Percentiles rank a stretch among this genome's conserved stretches.
These are phyloP conservation scores for Eucalyptus regnans DNA, from an alignment of 345 rosid species.

Conservation along the genomic window DNA sequence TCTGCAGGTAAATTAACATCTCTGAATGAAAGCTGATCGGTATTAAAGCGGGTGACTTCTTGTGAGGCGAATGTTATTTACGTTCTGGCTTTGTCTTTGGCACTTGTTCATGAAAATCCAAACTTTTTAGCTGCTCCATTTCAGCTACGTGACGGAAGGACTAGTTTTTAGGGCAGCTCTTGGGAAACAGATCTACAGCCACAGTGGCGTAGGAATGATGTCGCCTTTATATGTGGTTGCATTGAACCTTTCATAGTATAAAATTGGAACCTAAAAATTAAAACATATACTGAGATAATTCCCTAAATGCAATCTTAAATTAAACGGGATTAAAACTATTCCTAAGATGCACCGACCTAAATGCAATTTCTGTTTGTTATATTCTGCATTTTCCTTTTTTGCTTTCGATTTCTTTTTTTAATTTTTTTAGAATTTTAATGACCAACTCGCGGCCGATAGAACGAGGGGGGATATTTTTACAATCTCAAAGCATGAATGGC, in stretches of 20 bases:
- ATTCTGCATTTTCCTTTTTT: not conserved
- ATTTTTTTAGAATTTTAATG: not conserved
- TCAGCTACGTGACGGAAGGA: no score
- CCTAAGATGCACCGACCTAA: not conserved
- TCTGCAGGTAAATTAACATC: no score
- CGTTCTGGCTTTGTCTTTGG: no score
- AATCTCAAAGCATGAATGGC: not conserved
- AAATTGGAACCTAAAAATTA: not conserved
- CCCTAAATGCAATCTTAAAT: not conserved
- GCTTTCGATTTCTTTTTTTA: not conserved
- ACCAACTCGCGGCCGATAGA: not conserved
- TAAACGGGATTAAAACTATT: no score
- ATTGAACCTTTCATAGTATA: not conserved
- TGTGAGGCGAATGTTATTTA: no score
- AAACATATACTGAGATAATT: not conserved
- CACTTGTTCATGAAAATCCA: no score
- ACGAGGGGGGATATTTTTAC: not conserved
- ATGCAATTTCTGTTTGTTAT: not conserved
- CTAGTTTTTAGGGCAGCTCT: no score
- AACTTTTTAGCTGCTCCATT: no score
- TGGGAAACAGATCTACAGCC: conserved; percentile 53
- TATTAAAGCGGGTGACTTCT: no score
- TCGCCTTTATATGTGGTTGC: not conserved
- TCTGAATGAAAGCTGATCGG: no score
- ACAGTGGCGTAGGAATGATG: conserved; percentile 23